Evolutionary conservation across 345 rosid species (phyloP).

Genomic region (Luvunga scandens): DNA sequence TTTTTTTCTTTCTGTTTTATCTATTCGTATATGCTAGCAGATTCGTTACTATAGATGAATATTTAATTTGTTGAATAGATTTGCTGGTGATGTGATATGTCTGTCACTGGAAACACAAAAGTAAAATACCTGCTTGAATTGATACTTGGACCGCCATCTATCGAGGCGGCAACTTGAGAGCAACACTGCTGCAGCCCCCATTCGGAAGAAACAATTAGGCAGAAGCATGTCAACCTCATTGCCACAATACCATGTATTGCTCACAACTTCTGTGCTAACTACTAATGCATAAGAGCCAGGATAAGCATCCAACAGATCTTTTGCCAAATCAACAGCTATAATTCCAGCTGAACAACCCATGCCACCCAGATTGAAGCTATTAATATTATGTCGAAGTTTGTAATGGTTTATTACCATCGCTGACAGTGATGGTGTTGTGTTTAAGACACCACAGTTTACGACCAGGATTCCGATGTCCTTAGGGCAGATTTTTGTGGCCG

Average conservation of each 20-base stretch:
- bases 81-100: not conserved
- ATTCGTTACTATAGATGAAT: not conserved
- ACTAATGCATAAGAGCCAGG: conserved; percentile 60
- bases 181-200: conserved; percentile 72
- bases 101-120: too few relatives aligned
- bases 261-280: conserved; percentile 65
- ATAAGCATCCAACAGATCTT: conserved; percentile 49
- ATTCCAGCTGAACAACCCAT: conserved; percentile 84
- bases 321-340: conserved; percentile 63
- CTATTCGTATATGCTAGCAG: not conserved
- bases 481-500: conserved; percentile 44
- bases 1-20: too few relatives aligned
- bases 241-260: conserved; percentile 60
- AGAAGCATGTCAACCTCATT: conserved; percentile 56
- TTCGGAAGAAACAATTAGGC: conserved; percentile 69
- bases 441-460: conserved; percentile 67
- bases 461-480: conserved; percentile 55
- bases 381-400: conserved; percentile 57
- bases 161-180: conserved; percentile 59
- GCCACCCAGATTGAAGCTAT: conserved; percentile 75
- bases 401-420: conserved; percentile 73
- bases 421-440: conserved; percentile 65
- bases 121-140: conserved; percentile 46
- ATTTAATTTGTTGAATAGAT: not conserved
- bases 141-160: conserved; percentile 56